Evolutionary conservation across 257 asterid genomes (phyloP).

Genomic region (Coffea canephora): DNA sequence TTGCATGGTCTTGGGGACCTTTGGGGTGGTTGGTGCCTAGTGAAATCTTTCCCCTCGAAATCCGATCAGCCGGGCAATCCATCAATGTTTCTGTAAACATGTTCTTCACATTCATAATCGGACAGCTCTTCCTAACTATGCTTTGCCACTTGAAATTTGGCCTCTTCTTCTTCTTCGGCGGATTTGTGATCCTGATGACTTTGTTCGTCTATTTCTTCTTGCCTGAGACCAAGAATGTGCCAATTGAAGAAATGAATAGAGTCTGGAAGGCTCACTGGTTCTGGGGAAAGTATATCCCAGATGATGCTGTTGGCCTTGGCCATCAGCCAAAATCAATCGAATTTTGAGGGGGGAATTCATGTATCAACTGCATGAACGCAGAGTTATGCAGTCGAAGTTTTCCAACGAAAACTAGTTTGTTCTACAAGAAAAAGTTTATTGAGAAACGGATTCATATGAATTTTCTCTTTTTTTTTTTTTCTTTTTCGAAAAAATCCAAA

Average conservation of each 20-base stretch:
- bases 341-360: neutral
- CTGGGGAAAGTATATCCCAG: conserved; percentile 45
- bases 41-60: conserved; percentile 57
- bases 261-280: conserved; percentile 58
- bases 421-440: neutral
- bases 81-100: conserved; percentile 45
- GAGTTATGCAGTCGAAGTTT: neutral
- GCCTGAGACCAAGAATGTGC: conserved; percentile 52
- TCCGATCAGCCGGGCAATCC: conserved; percentile 50
- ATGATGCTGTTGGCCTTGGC: conserved; percentile 45
- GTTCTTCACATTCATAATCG: conserved; percentile 49
- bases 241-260: conserved; percentile 49
- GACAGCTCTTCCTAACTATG: conserved; percentile 40
- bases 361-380: neutral
- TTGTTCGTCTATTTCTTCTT: conserved; percentile 32
- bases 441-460: neutral
- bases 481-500: neutral
- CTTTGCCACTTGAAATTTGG: conserved; percentile 48
- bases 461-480: conserved; percentile 3
- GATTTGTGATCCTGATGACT: conserved; percentile 45
- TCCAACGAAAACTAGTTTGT: neutral
- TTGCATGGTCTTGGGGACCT: conserved; percentile 75
- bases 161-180: conserved; percentile 45
- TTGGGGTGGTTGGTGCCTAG: conserved; percentile 67
- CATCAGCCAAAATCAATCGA: conserved; percentile 13